Evolutionary conservation across 768 basidiomycete genomes (phyloP).

Genomic region (Termitomyces eurrhizus): DNA sequence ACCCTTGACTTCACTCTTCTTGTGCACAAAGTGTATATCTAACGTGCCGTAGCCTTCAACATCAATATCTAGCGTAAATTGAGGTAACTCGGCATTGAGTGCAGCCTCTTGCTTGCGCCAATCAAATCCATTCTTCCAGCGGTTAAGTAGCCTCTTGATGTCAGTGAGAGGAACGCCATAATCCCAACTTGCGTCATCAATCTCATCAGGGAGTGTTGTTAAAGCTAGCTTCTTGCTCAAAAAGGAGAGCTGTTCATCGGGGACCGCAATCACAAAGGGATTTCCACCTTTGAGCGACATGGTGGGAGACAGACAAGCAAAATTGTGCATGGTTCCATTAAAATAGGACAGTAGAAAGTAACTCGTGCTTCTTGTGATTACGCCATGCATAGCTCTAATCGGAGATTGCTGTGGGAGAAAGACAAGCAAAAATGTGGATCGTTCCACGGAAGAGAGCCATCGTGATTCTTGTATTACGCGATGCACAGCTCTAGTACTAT

Average conservation of each 20-base stretch:
- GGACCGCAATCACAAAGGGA: conserved; percentile 46
- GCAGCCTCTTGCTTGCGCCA: conserved; percentile 52
- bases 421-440: too few species aligned
- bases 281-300: conserved; percentile 10
- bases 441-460: too few species aligned
- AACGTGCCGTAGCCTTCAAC: conserved; percentile 42
- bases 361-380: too few species aligned
- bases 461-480: too few species aligned
- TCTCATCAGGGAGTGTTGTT: conserved; percentile 50
- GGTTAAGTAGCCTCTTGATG: conserved; percentile 39
- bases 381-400: too few species aligned
- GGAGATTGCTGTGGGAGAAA: too few species aligned
- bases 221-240: conserved; percentile 46
- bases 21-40: conserved; percentile 56
- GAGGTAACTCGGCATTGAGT: conserved; percentile 51
- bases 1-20: conserved; percentile 36
- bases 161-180: conserved; percentile 52
- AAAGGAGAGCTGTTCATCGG: conserved; percentile 36
- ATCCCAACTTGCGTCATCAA: conserved; percentile 40
- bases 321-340: neutral
- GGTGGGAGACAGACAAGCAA: neutral
- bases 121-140: conserved; percentile 51
- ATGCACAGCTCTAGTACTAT: too few species aligned
- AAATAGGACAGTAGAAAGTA: too few species aligned
- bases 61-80: conserved; percentile 49